Evolutionary conservation across 805 yeast species (phyloP).

Genomic region (Saccharomycopsis babjevae): DNA sequence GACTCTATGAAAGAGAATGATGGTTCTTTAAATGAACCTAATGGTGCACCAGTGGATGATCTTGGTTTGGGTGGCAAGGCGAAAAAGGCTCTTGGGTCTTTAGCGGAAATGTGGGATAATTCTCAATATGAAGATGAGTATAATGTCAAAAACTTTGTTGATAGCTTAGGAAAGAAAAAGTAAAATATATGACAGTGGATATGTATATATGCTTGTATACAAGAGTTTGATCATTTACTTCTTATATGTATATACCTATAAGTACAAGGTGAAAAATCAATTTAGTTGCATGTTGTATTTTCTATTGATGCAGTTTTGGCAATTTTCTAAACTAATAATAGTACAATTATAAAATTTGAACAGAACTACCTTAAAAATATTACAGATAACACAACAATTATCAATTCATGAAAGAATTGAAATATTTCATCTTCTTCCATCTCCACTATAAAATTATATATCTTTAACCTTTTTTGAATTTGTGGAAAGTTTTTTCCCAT

Average conservation of each 20-base stretch:
- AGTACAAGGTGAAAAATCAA: not conserved
- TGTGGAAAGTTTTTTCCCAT: not conserved
- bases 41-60: slow-evolving; percentile 38
- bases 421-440: not conserved
- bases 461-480: not conserved
- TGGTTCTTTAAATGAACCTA: slow-evolving; percentile 25
- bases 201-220: not conserved
- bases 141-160: slow-evolving; percentile 75
- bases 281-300: not conserved
- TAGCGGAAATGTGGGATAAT: slow-evolving; percentile 94
- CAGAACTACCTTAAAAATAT: not conserved
- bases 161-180: slow-evolving; percentile 5
- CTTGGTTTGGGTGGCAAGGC: slow-evolving; percentile 80
- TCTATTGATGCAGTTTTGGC: not conserved
- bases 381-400: not conserved
- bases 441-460: not conserved
- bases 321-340: not conserved
- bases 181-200: not conserved
- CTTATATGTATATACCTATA: not conserved
- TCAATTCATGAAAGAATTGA: not conserved
- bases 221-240: too few relatives aligned
- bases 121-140: slow-evolving; percentile 95
- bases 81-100: slow-evolving; percentile 75
- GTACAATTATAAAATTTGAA: not conserved
- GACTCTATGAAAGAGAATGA: slow-evolving; percentile 26